These are phyloP conservation scores for Floccularia luteovirens DNA, from an alignment of 768 basidiomycete species.

Conservation along the genomic window DNA sequence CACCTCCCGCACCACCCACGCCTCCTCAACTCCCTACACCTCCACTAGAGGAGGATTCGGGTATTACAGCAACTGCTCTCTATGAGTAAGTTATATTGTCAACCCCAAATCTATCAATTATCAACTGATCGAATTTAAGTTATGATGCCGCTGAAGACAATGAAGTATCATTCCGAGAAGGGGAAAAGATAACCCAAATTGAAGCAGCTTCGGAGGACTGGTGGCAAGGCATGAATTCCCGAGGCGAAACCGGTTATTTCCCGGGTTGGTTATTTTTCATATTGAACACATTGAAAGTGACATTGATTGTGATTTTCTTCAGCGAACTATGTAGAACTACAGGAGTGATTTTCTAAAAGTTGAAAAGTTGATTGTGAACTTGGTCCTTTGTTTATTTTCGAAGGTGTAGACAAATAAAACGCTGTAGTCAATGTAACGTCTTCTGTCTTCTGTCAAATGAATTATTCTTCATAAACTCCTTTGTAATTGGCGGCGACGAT, in stretches of 20 bases:
- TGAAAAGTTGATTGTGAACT: no score
- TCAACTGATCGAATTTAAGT: constrained; percentile 25
- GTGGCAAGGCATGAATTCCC: constrained; percentile 66
- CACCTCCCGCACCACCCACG: constrained; percentile 32
- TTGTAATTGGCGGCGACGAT: no score
- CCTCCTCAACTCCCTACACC: constrained; percentile 44
- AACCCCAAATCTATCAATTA: background rate
- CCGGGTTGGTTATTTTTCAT: constrained; percentile 45
- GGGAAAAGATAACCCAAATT: constrained; percentile 71
- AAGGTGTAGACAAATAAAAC: no score
- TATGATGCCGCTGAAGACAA: constrained; percentile 92
- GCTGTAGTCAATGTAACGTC: no score
- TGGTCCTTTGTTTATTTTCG: no score
- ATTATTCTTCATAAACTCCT: no score
- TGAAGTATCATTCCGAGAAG: constrained; percentile 80
- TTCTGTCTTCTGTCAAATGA: no score
- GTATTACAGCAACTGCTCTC: constrained; percentile 44
- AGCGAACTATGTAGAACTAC: constrained; percentile 32
- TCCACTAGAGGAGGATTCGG: constrained; percentile 20
- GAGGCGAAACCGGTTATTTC: constrained; percentile 63
- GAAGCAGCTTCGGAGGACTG: constrained; percentile 83
- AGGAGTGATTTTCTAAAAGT: no score
- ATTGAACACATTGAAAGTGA: background rate
- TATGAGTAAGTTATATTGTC: background rate
- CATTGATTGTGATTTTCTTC: constrained; percentile 1